Evolutionary conservation across 176 grass and related monocot genomes (phyloP), one percentile per base, ranked within the genome.

Genomic region (Cenchrus purpureus): DNA sequence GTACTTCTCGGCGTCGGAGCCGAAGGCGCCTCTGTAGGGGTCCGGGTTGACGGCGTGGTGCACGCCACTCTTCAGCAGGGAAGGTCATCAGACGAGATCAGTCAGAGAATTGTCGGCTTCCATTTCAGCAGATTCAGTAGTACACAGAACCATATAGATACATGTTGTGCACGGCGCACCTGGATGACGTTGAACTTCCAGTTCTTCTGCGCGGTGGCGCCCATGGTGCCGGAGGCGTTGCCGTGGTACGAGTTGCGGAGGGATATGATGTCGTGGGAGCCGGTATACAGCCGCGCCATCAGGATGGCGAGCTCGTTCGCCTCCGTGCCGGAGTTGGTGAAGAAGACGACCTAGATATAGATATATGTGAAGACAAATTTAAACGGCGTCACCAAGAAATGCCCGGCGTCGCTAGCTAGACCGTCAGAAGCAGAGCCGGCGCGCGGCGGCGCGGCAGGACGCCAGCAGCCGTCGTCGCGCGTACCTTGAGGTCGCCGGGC

Each of bases 251-350:
- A 87, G 81, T 94, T 98, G 55, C 97, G 89, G 50, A 98, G 85
- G 4, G 97, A 98, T 48, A 98, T 87, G 62, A 98, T 92, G 84
- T 98, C 97, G 78, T 98, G 93, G 75, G 80, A 92, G 57, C 93
- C 89, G 0, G 93, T 98, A 85, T 98, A 94, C 4, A 95, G 88
- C 42, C 93, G 68, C 67, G 97, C 84, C 72, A 98, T 98, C 93
- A 98, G 88, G 63, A 98, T 93, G 5, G 97, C 91, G 2, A 98
- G 88, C 81, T 98, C 97, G 86, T 98, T 98, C 43, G 97, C 97
- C 86, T 98, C 93, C n/a, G 97, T 95, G 56, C 93, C 97, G 73
- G 97, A 98, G 80, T 95, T 98, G 58, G 97, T 98, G 91, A 98
- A 98, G 88, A 98, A 95, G 11, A 94, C 86, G n/a, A 98, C 89